Evolutionary conservation across 2,329 filamentous ascomycete species (phyloP), one percentile per base, ranked within the genome.

Genomic region (Stagonosporopsis rhizophila): DNA sequence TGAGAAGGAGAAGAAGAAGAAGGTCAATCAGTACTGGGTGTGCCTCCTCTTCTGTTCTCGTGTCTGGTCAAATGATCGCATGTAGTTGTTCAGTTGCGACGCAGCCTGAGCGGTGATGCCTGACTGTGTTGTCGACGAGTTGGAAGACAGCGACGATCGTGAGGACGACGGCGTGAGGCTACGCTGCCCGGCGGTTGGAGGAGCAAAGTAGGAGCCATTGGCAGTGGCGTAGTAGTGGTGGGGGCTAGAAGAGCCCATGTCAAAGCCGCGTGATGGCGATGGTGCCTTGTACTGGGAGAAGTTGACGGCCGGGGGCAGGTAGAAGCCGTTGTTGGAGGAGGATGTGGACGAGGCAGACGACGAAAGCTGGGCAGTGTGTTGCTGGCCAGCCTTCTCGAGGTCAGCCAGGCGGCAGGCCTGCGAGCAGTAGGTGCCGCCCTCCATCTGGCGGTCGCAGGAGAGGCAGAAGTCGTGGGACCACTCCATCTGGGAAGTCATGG

Each of bases 381-480:
- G 75, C 50, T 46, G 69, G 59, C 69, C 71, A 54, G 85, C 87
- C 77, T 87, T 88, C 78, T 96, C 92, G 68, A 94, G 87, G 78
- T 96, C 93, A 65, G 91, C 89, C 40, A 97, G 83, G 64, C 92
- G 87, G 84, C 93, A 97, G 27, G 90, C 86, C 79, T 97, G 92
- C 42, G 92, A 96, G 84, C 93, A 97, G 83, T 96, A 96, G 64
- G 90, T 87, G 62, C 88, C 88, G 60, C 88, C 88, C 58, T 78
- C 76, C 58, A 90, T 92, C 79, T 96, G 91, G 80, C 89, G 89
- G 80, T 97, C 93, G 82, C 93, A 97, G 81, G 90, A 88, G 69
- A 97, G 87, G 83, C 93, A 97, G 85, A 92, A 96, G 78, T 96
- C 89, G 77, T 90, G 91, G 69, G 90, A 90, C 92, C 93, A 96